Evolutionary conservation across 208 protist genomes (phyloP).

Genomic region (Leishmania martiniquensis): DNA sequence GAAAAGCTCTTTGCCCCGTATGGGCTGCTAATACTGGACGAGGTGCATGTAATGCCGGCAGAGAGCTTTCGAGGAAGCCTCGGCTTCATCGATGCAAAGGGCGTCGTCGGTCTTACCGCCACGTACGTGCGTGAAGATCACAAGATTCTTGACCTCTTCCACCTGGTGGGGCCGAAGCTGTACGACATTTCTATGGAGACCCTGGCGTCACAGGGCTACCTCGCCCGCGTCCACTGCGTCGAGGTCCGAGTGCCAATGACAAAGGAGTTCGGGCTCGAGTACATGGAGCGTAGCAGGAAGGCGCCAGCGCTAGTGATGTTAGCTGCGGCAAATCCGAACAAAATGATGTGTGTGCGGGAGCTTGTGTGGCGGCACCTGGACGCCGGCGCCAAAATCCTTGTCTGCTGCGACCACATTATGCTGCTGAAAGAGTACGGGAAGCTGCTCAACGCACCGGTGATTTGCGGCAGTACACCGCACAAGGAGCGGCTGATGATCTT

Average conservation of each 20-base stretch:
- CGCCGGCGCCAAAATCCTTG: conserved; percentile 97
- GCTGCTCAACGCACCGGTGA: conserved; percentile 87
- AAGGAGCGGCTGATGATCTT: conserved; percentile 94
- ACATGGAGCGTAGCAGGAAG: conserved; percentile 72
- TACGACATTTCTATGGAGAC: conserved; percentile 99
- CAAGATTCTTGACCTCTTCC: conserved; percentile 98
- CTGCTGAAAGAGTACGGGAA: conserved; percentile 95
- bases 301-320: conserved; percentile 72
- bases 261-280: conserved; percentile 93
- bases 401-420: conserved; percentile 99
- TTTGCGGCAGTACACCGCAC: conserved; percentile 95
- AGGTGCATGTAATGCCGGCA: conserved; percentile 98
- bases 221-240: conserved; percentile 98
- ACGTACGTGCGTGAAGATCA: conserved; percentile 98
- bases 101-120: conserved; percentile 98
- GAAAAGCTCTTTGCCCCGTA: conserved; percentile 81
- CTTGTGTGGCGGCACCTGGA: conserved; percentile 95
- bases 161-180: conserved; percentile 99
- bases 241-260: conserved; percentile 99
- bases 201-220: conserved; percentile 93
- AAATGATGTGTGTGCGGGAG: conserved; percentile 87
- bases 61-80: conserved; percentile 96
- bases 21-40: conserved; percentile 88
- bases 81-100: conserved; percentile 92
- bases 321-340: conserved; percentile 88